Evolutionary conservation across 768 basidiomycete genomes (phyloP).

Genomic region (Tulasnella sp.): DNA sequence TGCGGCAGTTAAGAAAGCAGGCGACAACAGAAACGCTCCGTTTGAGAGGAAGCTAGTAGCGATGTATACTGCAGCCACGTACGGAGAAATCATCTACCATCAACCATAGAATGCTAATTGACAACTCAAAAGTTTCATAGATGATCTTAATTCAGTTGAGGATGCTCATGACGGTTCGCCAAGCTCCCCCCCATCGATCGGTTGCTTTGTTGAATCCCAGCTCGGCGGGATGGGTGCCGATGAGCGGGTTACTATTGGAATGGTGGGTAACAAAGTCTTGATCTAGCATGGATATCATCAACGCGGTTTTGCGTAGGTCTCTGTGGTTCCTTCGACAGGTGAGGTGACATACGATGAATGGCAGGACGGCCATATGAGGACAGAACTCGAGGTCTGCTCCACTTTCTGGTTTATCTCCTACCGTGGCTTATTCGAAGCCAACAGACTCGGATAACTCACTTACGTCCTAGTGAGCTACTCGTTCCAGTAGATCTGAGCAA

Average conservation of each 20-base stretch:
- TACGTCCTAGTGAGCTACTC: constrained; percentile 69
- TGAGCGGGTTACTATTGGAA: constrained; percentile 42
- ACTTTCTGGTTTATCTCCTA: neutral
- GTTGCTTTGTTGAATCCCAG: constrained; percentile 56
- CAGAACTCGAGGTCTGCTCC: constrained; percentile 63
- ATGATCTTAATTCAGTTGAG: constrained; percentile 33
- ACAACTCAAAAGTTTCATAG: constrained; percentile 52
- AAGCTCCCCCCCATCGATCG: constrained; percentile 52
- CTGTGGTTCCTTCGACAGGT: constrained; percentile 75
- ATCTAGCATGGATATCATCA: neutral
- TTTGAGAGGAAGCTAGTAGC: constrained; percentile 65
- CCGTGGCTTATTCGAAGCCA: constrained; percentile 5
- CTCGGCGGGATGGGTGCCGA: constrained; percentile 32
- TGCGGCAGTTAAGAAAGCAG: constrained; percentile 73
- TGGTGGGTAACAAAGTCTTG: constrained; percentile 26
- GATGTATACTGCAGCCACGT: constrained; percentile 83
- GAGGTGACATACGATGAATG: constrained; percentile 92
- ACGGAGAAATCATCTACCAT: constrained; percentile 24
- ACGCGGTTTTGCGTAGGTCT: constrained; percentile 26
- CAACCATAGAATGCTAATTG: neutral
- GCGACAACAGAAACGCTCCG: constrained; percentile 57
- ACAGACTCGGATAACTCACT: constrained; percentile 78
- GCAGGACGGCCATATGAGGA: constrained; percentile 64
- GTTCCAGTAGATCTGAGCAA: constrained; percentile 47
- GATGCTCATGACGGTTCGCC: constrained; percentile 24